phyloP scores from a whole-genome alignment of 148 eudicot genomes.

The Simmondsia chinensis region DNA sequence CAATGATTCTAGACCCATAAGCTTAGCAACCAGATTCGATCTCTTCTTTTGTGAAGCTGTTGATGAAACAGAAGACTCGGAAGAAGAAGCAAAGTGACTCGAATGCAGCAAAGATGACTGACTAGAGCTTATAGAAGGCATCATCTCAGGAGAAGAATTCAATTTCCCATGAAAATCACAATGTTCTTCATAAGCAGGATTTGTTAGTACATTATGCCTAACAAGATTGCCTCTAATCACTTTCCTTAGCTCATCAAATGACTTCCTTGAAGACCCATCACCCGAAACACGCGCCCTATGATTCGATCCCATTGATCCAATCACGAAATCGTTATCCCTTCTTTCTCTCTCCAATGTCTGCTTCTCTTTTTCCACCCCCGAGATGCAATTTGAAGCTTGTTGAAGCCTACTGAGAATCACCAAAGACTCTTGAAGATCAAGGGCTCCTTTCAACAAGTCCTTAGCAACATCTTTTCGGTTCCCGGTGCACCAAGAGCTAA shows the following conservation, averaged over 20 bases:
- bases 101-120: conserved; percentile 38
- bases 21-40: conserved; percentile 51
- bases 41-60: conserved; percentile 26
- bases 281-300: conserved; percentile 29
- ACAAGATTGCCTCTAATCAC: conserved; percentile 56
- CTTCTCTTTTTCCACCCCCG: conserved; percentile 31
- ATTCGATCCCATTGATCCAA: conserved; percentile 19
- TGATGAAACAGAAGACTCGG: conserved; percentile 35
- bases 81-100: conserved; percentile 39
- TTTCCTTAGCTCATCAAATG: conserved; percentile 50
- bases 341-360: conserved; percentile 19
- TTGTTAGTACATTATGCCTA: conserved; percentile 50
- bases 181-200: conserved; percentile 23
- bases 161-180: conserved; percentile 19
- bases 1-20: conserved; percentile 61
- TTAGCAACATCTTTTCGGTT: conserved; percentile 32
- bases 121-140: conserved; percentile 67
- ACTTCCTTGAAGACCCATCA: conserved; percentile 42
- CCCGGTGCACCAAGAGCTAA: conserved; percentile 31
- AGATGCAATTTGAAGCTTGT: conserved; percentile 33
- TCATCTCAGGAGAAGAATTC: conserved; percentile 14
- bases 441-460: conserved; percentile 68
- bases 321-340: conserved; percentile 12
- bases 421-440: conserved; percentile 73
- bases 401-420: conserved; percentile 53